Evolutionary conservation across 2,329 filamentous ascomycete genomes (phyloP), one percentile per base, ranked within the genome.

Genomic region (Pseudocercospora fuligena): DNA sequence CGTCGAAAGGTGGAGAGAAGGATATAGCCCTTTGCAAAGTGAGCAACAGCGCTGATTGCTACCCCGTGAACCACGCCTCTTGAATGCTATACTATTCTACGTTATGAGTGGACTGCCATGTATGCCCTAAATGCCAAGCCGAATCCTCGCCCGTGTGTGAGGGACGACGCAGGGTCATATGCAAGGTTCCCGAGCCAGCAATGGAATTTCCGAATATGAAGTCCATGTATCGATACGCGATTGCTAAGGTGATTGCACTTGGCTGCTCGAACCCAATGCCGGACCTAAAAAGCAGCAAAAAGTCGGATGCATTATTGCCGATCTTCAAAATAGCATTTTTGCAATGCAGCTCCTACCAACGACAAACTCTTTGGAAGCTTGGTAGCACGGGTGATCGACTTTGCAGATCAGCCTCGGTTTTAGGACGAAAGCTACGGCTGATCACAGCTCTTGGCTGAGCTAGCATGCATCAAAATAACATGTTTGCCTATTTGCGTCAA

Each of bases 1-100:
- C 82, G 81, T 88, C 29, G 82, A 85, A 71, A 83, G 64, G 19
- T 70, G 66, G 69, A 67, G 65, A 23, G 70, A 68, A 16, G 62
- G 70, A 7, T 66, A 66, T 62, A 49, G 54, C 21, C 56, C 47
- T 25, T 23, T 66, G 23, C 51, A 27, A 16, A 56, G 51, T 33
- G 51, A 8, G 5, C 51, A 56, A n/a, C 51, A 56, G 11, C 27
- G 51, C 33, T 70, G 40, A 43, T 36, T 36, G 12, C 2, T 14
- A 36, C 12, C 1, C 33, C 6, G 11, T 12, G 33, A 36, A 12
- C 8, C 33, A 14, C 33, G 33, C 1, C 33, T 36, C 9, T 16
- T 43, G 40, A 19, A 16, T 19, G 40, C 14, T 43, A 19, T 43
- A 6, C 5, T 43, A 3, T 2, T 19, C 40, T 43, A 19, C 14